Percentiles rank a stretch among this genome's conserved stretches.
Conservation (phyloP, 306 rosid species). For the Styphnolobium japonicum region DNA sequence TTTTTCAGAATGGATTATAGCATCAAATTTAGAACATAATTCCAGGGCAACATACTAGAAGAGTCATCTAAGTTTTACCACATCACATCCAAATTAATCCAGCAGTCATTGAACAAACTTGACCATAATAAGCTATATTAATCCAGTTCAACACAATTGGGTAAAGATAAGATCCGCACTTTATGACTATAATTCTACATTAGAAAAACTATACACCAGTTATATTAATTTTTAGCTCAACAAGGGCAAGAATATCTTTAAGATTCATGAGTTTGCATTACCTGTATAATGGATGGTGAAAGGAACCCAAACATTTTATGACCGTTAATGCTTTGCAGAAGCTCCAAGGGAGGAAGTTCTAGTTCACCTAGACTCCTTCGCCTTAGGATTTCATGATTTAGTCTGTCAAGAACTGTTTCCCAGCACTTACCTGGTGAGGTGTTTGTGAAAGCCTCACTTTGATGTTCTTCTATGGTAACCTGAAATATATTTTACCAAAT, state of each 20-base stretch:
- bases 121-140: background rate
- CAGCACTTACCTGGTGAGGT: constrained; percentile 64
- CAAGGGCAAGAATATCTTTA: background rate
- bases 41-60: background rate
- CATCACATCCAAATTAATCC: background rate
- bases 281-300: constrained; percentile 60
- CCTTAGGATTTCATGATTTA: constrained; percentile 47
- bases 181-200: background rate
- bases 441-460: constrained; percentile 47
- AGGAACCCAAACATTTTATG: constrained; percentile 84
- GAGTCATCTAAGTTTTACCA: background rate
- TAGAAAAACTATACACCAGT: background rate
- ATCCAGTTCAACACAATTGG: background rate
- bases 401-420: constrained; percentile 53
- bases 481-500: constrained; percentile 35
- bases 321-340: constrained; percentile 49
- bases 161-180: background rate
- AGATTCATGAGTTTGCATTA: constrained; percentile 25
- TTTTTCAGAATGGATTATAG: constrained; percentile 17
- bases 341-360: constrained; percentile 38
- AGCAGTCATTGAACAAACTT: background rate
- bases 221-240: background rate
- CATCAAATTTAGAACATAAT: constrained; percentile 17
- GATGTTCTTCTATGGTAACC: constrained; percentile 74
- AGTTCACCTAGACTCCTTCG: constrained; percentile 34